Base-by-base conservation (phyloP, 2,329 filamentous ascomycete genomes). In the Diaporthe amygdali region DNA sequence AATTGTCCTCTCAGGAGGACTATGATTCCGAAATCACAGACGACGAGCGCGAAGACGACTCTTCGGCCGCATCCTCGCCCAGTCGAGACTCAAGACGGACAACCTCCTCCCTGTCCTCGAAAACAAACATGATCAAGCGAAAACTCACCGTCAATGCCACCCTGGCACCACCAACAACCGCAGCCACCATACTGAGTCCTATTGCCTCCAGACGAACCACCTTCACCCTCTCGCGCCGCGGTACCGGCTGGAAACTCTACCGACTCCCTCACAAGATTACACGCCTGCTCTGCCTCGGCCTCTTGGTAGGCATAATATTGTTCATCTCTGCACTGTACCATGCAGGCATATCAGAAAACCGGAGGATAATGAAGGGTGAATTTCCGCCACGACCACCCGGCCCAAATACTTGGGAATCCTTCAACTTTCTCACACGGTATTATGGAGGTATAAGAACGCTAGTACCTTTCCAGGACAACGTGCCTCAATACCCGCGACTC, bases 381-480 rank as follows among this genome's bases (percentile, higher is more conserved):
- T 78, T 92, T 34, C 87, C 89, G 20, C 90, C 90, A 74, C 87
- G 87, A 15, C 86, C 90, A 0, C 81, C 89, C 0, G 89, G 90
- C 25, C 93, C 94, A 15, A 90, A 91, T 0, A 82, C 89, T 6
- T 98, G 95, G 95, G 94, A 97, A 79, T 89, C 88, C 12, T 98
- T 97, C 79, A 90, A 91, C 0, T 97, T 97, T 77, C 81, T 99
- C 73, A 92, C 92, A 72, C 89, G 95, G 74, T 99, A 98, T 79
- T 96, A 98, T 79, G 96, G 95, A 17, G 96, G 96, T 0, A 87
- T 99, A 71, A 88, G 92, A 74, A 92, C 89, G 0, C 79, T 99
- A 73, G 89, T 93, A 0, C 82, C 90, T 0, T 83, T 90, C 32
- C 80, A 86, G 17, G 85, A 93, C 59, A 96, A 95, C 75, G 84